Conservation (phyloP, 1,284 basidiomycete genomes). For the Xerocomus amazonicus region DNA sequence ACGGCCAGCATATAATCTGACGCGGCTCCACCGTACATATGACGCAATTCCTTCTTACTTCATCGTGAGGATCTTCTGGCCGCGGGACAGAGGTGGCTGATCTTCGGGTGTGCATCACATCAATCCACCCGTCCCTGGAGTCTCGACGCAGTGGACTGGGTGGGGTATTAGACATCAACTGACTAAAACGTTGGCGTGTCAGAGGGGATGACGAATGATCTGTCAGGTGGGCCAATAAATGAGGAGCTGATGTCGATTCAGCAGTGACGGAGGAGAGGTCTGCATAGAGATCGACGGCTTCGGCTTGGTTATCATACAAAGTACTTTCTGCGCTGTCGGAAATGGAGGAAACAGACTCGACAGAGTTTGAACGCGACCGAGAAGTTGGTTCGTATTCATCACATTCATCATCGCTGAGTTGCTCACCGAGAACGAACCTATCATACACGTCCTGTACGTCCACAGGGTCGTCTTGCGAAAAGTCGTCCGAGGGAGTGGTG, state of each 20-base stretch:
- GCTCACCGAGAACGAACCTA: slow-evolving; percentile 61
- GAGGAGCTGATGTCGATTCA: slow-evolving; percentile 36
- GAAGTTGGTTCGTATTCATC: slow-evolving; percentile 38
- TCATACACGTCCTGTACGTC: slow-evolving; percentile 42
- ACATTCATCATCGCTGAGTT: slow-evolving; percentile 59
- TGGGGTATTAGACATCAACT: slow-evolving; percentile 29
- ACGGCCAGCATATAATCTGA: slow-evolving; percentile 77
- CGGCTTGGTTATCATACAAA: slow-evolving; percentile 27
- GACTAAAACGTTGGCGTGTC: slow-evolving; percentile 44
- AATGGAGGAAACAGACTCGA: slow-evolving; percentile 24
- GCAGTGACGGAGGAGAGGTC: slow-evolving; percentile 39
- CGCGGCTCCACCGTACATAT: slow-evolving; percentile 68
- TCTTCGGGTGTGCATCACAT: slow-evolving; percentile 25
- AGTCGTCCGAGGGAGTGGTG: neutral
- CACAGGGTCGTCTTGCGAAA: slow-evolving; percentile 9
- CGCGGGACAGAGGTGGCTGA: slow-evolving; percentile 6
- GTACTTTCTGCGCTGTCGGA: slow-evolving; percentile 30
- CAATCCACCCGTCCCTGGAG: slow-evolving; percentile 24
- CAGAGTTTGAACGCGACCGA: slow-evolving; percentile 23
- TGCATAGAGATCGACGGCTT: slow-evolving; percentile 41
- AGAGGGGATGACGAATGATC: slow-evolving; percentile 40
- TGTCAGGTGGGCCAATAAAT: slow-evolving; percentile 50
- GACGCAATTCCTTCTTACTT: slow-evolving; percentile 54
- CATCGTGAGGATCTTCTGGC: slow-evolving; percentile 27
- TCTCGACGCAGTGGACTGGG: neutral